phyloP scores from a whole-genome alignment of 352 stramenopile species.

The Phytophthora boehmeriae region DNA sequence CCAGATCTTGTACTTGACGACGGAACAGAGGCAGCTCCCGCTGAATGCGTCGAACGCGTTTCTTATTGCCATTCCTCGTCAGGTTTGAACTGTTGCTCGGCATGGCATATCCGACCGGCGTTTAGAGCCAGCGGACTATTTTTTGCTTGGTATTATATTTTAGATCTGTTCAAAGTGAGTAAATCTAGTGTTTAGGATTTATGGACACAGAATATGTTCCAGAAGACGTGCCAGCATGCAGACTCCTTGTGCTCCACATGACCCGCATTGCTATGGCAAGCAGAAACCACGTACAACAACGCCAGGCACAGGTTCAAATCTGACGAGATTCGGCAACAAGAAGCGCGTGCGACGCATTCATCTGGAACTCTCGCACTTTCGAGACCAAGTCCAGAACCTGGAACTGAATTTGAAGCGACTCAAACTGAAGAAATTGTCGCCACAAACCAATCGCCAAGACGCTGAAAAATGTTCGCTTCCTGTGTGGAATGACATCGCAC shows the following conservation, averaged over 20 bases:
- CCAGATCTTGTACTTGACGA: conserved; percentile 34
- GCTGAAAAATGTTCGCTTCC: background rate
- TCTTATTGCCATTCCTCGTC: conserved; percentile 6
- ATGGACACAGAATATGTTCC: no score
- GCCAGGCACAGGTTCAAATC: background rate
- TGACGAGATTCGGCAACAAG: conserved; percentile 3
- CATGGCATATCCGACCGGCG: no score
- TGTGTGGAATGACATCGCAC: conserved; percentile 22
- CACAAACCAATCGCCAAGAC: background rate
- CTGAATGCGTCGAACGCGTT: conserved; percentile 25
- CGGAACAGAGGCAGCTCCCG: conserved; percentile 38
- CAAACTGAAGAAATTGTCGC: conserved; percentile 8
- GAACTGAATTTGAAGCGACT: conserved; percentile 35
- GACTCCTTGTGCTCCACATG: no score
- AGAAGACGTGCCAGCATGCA: no score
- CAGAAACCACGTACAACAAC: background rate
- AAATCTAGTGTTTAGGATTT: no score
- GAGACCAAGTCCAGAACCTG: conserved; percentile 34
- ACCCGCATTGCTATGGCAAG: no score
- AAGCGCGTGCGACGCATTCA: conserved; percentile 29
- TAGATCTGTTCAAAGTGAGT: no score
- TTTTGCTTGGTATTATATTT: no score
- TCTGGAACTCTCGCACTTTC: conserved; percentile 37
- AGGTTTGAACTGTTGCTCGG: background rate
- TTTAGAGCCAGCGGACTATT: no score